phyloP scores from a whole-genome alignment of 1,284 basidiomycete species.

The Takashimella tepidaria region DNA sequence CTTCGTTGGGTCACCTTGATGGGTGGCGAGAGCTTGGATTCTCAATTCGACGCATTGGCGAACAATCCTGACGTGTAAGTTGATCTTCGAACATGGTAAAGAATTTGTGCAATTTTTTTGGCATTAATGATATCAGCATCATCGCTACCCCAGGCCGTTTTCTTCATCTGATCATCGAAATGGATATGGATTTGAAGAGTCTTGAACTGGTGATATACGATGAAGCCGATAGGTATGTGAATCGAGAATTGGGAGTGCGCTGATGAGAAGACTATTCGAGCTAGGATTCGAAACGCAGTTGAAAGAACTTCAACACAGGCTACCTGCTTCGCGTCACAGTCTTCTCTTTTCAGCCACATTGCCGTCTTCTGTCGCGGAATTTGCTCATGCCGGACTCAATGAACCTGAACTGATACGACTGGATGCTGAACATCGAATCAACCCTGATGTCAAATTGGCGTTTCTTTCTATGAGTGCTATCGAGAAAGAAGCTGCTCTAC shows the following conservation, averaged over 20 bases:
- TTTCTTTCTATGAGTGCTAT: slow-evolving; percentile 90
- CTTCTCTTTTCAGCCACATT: slow-evolving; percentile 94
- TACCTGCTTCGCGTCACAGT: slow-evolving; percentile 82
- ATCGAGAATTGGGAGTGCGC: background rate
- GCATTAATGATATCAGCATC: slow-evolving; percentile 57
- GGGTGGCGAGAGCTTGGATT: slow-evolving; percentile 91
- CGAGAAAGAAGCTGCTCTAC: slow-evolving; percentile 90
- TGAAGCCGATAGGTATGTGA: slow-evolving; percentile 72
- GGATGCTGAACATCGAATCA: slow-evolving; percentile 94
- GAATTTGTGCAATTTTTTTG: too few species aligned
- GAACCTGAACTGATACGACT: slow-evolving; percentile 92
- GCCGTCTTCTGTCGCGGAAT: slow-evolving; percentile 92
- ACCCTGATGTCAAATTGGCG: slow-evolving; percentile 83
- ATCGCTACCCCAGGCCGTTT: slow-evolving; percentile 97
- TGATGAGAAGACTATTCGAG: slow-evolving; percentile 68
- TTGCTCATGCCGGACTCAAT: slow-evolving; percentile 91
- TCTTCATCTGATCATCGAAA: slow-evolving; percentile 91
- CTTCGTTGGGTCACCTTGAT: slow-evolving; percentile 92
- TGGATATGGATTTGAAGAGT: slow-evolving; percentile 86
- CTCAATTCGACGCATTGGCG: slow-evolving; percentile 94
- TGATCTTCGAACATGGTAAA: too few species aligned
- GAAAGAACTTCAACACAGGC: slow-evolving; percentile 81
- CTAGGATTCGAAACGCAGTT: slow-evolving; percentile 94
- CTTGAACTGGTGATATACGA: slow-evolving; percentile 94
- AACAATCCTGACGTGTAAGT: slow-evolving; percentile 90